Base-by-base conservation (phyloP, 2,329 filamentous ascomycete species). In the Penicillium corylophilum region DNA sequence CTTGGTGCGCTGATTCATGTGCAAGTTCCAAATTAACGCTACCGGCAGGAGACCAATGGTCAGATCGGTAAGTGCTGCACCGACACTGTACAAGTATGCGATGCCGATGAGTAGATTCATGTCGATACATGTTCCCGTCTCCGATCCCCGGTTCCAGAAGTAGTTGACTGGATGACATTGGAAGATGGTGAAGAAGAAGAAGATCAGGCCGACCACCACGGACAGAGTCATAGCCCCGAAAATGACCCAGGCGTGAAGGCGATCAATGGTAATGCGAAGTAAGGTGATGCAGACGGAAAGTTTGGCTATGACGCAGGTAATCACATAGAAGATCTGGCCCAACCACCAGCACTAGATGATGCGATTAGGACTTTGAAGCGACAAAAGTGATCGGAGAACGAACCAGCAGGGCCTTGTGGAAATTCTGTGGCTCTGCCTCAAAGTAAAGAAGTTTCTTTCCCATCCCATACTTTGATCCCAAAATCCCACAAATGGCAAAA, bases 1-100 rank as follows among this genome's bases (percentile, higher is more conserved):
- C 58, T 83, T 85, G 2, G 75, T 77, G 47, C 72, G 74, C 5
- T 49, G 62, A 40, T 77, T 76, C 75, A 85, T 82, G 49, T 81
- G 76, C 24, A 85, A 63, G 20, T 76, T 72, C 71, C 75, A 80
- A 2, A 85, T 73, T 10, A 86, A 67, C 47, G 78, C 78, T 4
- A 79, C 74, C 0, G 80, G 80, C 1, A 82, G 66, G 29, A 81
- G 70, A 5, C 75, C 72, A n/a, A 82, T 69, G 1, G 75, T 78
- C 36, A 80, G 76, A 60, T 82, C 79, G 35, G 77, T 75, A 4
- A 75, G 63, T 31, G 72, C 64, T 20, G 73, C 70, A 22, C 75
- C 72, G 1, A 65, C 72, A 48, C 77, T 79, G 61, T 81, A 80
- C 2, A 78, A 54, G 48, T 81, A 80, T 0, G 75, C 78, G 29